Evolutionary conservation across 2,329 filamentous ascomycete species (phyloP).

Genomic region (Chaetomiaceae sp.): DNA sequence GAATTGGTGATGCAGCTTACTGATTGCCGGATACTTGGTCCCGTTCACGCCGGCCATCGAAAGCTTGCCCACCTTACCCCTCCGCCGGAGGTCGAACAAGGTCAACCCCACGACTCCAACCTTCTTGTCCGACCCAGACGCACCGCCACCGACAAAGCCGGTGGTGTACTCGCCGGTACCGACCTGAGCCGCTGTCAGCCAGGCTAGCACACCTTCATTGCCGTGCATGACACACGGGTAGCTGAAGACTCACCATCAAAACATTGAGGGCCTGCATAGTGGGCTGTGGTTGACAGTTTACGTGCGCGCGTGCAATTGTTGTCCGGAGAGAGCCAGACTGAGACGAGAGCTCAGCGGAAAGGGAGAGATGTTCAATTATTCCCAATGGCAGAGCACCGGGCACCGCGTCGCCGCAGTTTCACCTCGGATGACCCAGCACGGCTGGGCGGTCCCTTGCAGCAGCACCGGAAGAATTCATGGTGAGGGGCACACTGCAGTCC

Average conservation of each 20-base stretch:
- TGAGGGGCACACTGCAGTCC: conserved; percentile 12
- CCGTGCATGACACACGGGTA: neutral
- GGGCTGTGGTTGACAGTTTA: conserved; percentile 1
- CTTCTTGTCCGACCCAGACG: conserved; percentile 89
- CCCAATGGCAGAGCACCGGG: neutral
- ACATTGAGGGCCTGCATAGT: conserved; percentile 53
- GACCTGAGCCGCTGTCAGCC: conserved; percentile 44
- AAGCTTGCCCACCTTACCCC: conserved; percentile 80
- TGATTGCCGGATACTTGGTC: conserved; percentile 84
- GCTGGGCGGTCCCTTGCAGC: neutral
- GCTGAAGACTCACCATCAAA: conserved; percentile 52
- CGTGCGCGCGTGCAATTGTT: neutral
- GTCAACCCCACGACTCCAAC: conserved; percentile 88
- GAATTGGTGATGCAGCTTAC: conserved; percentile 44
- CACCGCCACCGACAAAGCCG: conserved; percentile 78
- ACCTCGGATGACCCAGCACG: neutral
- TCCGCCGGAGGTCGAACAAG: conserved; percentile 78
- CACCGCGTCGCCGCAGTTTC: neutral
- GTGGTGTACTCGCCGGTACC: conserved; percentile 97
- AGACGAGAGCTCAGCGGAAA: too few species aligned
- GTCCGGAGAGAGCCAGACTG: neutral
- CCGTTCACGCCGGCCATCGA: conserved; percentile 89
- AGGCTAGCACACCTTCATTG: too few species aligned
- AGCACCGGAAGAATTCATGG: conserved; percentile 16
- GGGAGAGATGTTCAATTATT: neutral